Evolutionary conservation across 805 yeast genomes (phyloP).

Genomic region (Kluyveromyces dobzhanskii): DNA sequence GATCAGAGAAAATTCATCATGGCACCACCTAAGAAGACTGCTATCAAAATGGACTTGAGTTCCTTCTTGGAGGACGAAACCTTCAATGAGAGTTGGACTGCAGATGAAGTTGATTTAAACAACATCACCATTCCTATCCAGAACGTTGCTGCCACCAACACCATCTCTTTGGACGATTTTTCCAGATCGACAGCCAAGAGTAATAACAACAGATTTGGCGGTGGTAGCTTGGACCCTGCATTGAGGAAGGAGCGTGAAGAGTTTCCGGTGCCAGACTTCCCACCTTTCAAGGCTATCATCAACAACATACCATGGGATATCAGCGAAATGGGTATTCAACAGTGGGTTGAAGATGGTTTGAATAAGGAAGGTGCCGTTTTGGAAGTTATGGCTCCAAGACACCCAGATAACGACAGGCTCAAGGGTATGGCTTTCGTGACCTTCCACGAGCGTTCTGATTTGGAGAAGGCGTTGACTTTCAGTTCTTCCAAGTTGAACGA

Average conservation of each 20-base stretch:
- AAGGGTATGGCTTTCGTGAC: slow-evolving; percentile 88
- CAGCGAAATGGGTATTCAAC: slow-evolving; percentile 52
- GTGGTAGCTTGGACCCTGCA: slow-evolving; percentile 32
- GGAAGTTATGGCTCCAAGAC: slow-evolving; percentile 67
- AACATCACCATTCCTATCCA: slow-evolving; percentile 48
- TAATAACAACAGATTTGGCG: slow-evolving; percentile 16
- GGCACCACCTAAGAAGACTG: slow-evolving; percentile 60
- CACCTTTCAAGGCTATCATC: slow-evolving; percentile 89
- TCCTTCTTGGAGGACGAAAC: slow-evolving; percentile 75
- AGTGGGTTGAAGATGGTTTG: slow-evolving; percentile 51
- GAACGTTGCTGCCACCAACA: slow-evolving; percentile 17
- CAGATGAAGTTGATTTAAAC: slow-evolving; percentile 67
- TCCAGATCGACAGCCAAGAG: slow-evolving; percentile 18
- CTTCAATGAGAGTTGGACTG: slow-evolving; percentile 76
- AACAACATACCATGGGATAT: slow-evolving; percentile 80
- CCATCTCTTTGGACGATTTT: slow-evolving; percentile 24
- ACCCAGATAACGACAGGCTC: slow-evolving; percentile 55
- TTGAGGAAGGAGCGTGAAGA: slow-evolving; percentile 45
- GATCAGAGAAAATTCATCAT: slow-evolving; percentile 20
- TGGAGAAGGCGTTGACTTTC: slow-evolving; percentile 63
- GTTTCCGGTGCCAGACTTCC: slow-evolving; percentile 79
- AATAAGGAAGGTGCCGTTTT: slow-evolving; percentile 46
- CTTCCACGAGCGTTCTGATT: slow-evolving; percentile 65
- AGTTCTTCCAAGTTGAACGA: slow-evolving; percentile 64
- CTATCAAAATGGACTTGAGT: slow-evolving; percentile 74